Evolutionary conservation across 495 filamentous ascomycete species (phyloP), one percentile per base, ranked within the genome.

Genomic region (Usnea hakonensis): DNA sequence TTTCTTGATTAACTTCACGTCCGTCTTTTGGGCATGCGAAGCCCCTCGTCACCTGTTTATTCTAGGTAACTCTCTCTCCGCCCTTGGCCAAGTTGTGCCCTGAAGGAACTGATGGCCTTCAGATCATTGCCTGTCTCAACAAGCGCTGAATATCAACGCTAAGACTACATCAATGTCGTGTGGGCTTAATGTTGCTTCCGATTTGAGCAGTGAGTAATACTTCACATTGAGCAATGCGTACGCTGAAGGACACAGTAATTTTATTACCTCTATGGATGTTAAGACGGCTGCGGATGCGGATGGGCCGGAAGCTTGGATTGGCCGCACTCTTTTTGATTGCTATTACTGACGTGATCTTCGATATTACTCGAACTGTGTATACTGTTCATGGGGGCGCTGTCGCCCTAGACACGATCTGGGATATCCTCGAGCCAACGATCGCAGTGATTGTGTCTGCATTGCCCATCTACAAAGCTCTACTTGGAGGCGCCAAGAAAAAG

Each of bases 121-220:
- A 48, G 43, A 48, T 8, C 19, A 11, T 28, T 33, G 58, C 10
- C 23, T 38, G 38, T 37, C 38, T 11, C 58, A 37, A 28, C 21
- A 28, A 53, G 30, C 38, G 14, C 23, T 32, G 54, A 37, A 3
- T 56, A 56, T 56, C 28, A 56, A 56, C 9, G 23, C 23, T 21
- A 56, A 56, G 9, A 56, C 54, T 37, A 56, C 54, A 33, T 56
- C 54, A 9, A 56, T 56, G 54, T 56, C 23, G 54, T 56, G 54
- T 37, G 54, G 54, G 28, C 54, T 56, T 32, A 56, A 56, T 35
- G 54, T 56, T 32, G 54, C 54, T 32, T 56, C 54, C 35, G 54
- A 56, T 37, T 21, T 56, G 35, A 56, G 54, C 8, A 56, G 54
- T 56, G 35, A 56, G 54, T 56, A 11, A 48, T 19, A 48, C 43